Evolutionary conservation across 2,329 filamentous ascomycete species (phyloP).

Genomic region (Alternaria triticina): DNA sequence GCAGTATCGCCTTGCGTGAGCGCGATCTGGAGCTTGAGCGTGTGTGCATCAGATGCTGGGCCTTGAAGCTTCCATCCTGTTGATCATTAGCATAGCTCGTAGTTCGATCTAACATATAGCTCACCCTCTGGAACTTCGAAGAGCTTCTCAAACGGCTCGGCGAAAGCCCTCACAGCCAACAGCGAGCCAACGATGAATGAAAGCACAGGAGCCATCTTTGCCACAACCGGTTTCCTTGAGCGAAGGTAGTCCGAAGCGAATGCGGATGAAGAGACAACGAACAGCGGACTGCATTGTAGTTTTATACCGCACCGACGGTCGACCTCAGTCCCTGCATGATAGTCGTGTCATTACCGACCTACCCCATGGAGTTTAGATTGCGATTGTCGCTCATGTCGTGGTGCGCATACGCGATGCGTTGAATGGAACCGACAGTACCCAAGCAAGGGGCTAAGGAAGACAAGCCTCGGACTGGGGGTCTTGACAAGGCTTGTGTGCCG

Average conservation of each 20-base stretch:
- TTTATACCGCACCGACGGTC: conserved; percentile 1
- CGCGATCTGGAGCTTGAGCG: conserved; percentile 39
- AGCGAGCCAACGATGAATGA: conserved; percentile 32
- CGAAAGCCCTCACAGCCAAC: conserved; percentile 28
- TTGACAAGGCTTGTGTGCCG: conserved; percentile 18
- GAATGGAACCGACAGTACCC: neutral
- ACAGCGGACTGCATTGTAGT: neutral
- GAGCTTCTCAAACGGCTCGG: conserved; percentile 36
- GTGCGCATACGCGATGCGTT: neutral
- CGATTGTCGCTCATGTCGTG: neutral
- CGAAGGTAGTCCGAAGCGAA: conserved; percentile 12
- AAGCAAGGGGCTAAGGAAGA: conserved; percentile 10
- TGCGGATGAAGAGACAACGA: conserved; percentile 4
- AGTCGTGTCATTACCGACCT: conserved; percentile 2
- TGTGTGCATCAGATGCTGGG: conserved; percentile 23
- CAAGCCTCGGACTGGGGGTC: conserved; percentile 15
- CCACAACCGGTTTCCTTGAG: conserved; percentile 17
- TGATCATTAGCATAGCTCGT: neutral
- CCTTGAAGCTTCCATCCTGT: conserved; percentile 33
- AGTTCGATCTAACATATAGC: neutral
- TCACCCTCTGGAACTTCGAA: conserved; percentile 29
- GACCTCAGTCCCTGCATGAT: neutral
- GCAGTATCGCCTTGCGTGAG: conserved; percentile 39
- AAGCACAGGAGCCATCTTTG: conserved; percentile 31
- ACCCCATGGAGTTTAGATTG: neutral